Base-by-base conservation (phyloP, 192 early-diverging fungal species). In the Fimicolochytrium jonesii region DNA sequence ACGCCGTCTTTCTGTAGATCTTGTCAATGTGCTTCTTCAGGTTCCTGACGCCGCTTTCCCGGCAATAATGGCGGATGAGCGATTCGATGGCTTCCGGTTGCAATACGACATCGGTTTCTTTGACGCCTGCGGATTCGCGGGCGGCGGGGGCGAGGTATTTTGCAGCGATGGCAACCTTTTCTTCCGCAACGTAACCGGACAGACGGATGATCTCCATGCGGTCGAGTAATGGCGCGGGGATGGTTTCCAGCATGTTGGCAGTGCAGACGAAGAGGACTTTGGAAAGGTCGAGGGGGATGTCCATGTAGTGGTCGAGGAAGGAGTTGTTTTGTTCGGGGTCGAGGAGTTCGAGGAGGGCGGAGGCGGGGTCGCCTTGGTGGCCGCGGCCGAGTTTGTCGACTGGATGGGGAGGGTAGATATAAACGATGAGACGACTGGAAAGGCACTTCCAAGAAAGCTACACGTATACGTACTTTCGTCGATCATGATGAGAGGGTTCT, bases 291-390 rank as follows among this genome's bases (percentile, higher is more conserved):
- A 99, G 82, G 0, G 97, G 94, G 10, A 99, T 90, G 73, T 99
- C 97, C 93, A 99, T 94, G 83, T 99, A 99, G 74, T 99, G 97
- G 76, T 99, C 97, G 55, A 99, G 82, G 79, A 99, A 99, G 2
- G 91, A 88, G 42, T 77, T 82, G 73, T 99, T 99, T 69, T 99
- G 97, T 68, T 99, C 97, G 10, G 97, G 97, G 54, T 99, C 97
- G 15, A 99, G 76, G 34, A 99, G 76, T 74, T 99, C 97, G 2
- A 99, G 73, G 43, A 99, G 81, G 6, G 97, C 97, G 5, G 93
- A 96, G 0, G 97, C 90, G 10, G 94, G 94, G 56, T 99, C 94
- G 62, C 97, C 97, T 71, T 99, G 97, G 58, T 96, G 92, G 20
- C 97, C 94, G 30, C 91, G 86, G 20, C 96, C 96, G 28, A 99